Percentiles rank a stretch among this genome's conserved stretches.
phyloP scores from a whole-genome alignment of 2,329 filamentous ascomycete genomes.

The Apiospora phragmitis region DNA sequence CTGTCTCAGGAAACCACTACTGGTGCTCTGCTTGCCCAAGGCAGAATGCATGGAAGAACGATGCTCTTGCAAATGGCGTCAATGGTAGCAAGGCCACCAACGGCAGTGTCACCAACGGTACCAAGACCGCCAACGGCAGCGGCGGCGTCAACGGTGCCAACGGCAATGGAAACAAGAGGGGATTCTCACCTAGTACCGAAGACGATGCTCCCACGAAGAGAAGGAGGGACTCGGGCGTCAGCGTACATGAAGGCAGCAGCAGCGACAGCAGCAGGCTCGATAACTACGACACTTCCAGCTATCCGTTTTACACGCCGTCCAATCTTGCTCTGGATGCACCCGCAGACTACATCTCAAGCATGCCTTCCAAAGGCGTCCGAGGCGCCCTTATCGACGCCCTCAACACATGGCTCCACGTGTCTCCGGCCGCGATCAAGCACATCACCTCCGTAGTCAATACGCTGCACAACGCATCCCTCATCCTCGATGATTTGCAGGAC shows the following conservation, averaged over 20 bases:
- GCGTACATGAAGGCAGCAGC: background rate
- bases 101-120: no score
- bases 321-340: background rate
- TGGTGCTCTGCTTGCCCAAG: background rate
- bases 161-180: background rate
- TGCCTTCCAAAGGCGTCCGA: background rate
- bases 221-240: background rate
- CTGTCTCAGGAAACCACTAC: background rate
- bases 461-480: background rate
- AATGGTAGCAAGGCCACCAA: background rate
- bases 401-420: background rate
- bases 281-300: background rate
- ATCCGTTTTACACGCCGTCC: background rate
- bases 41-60: background rate
- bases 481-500: slow-evolving; percentile 50
- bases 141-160: background rate
- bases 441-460: background rate
- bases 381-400: background rate
- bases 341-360: background rate
- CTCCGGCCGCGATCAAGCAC: background rate
- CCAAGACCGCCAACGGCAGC: no score
- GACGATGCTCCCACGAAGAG: background rate
- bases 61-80: background rate
- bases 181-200: background rate
- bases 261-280: background rate